A percentile compares a stretch with the other conserved stretches of the same genome.
Conservation (phyloP, 768 basidiomycete species). For the Lactarius psammicola region DNA sequence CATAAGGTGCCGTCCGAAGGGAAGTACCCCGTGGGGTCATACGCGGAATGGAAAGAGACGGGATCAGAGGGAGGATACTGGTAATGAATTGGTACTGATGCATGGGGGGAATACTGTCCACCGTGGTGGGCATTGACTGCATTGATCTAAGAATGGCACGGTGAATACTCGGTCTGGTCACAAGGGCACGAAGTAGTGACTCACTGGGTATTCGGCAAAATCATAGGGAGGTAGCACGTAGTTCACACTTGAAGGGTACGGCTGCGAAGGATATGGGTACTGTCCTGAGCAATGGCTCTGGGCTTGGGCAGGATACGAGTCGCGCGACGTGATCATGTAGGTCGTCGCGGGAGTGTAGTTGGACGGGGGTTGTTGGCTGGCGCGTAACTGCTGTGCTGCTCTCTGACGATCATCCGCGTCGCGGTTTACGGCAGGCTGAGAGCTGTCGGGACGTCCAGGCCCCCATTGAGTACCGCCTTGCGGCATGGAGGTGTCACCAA, state of each 20-base stretch:
- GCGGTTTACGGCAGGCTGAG: conserved; percentile 23
- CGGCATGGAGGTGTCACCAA: not conserved
- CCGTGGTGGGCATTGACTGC: conserved; percentile 4
- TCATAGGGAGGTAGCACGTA: conserved; percentile 21
- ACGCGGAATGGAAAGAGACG: conserved; percentile 7
- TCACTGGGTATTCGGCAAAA: conserved; percentile 25
- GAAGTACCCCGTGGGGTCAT: conserved; percentile 10
- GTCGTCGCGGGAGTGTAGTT: conserved; percentile 1
- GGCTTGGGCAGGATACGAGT: conserved; percentile 7
- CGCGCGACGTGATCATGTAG: conserved; percentile 2
- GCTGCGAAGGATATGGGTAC: conserved; percentile 11
- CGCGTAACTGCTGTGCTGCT: conserved; percentile 7
- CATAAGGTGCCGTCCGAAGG: not conserved
- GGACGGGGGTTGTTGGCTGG: conserved; percentile 1
- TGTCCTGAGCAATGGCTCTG: conserved; percentile 5
- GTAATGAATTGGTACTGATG: not conserved
- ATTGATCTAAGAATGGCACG: conserved; percentile 1
- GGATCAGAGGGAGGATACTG: conserved; percentile 17
- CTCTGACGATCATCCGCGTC: conserved; percentile 18
- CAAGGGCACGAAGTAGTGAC: not conserved
- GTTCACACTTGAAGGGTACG: conserved; percentile 7
- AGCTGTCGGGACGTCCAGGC: conserved; percentile 4
- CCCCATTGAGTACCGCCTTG: conserved; percentile 19
- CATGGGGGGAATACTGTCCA: conserved; percentile 6
- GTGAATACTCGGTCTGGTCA: conserved; percentile 5